Percentiles rank a stretch among this genome's conserved stretches.
Evolutionary conservation across 2,329 filamentous ascomycete genomes (phyloP).

Genomic region (Epichloe sylvatica): DNA sequence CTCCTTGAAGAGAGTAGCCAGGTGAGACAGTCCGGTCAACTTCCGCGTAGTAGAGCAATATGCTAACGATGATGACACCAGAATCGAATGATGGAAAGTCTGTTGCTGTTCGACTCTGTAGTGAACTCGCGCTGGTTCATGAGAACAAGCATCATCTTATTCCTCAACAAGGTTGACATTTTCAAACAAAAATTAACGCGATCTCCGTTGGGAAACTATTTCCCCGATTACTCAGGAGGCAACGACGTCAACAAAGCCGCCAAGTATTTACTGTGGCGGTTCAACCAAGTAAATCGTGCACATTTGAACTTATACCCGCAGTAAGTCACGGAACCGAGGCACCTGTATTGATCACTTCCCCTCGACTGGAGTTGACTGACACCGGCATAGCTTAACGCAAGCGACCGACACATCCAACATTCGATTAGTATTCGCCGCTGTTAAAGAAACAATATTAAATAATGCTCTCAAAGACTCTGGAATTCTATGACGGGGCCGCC

Average conservation of each 20-base stretch:
- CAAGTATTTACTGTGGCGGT: constrained; percentile 95
- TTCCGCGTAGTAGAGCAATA: not conserved
- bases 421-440: constrained; percentile 89
- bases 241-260: constrained; percentile 97
- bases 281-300: constrained; percentile 94
- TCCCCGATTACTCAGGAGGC: constrained; percentile 93
- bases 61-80: constrained; percentile 21
- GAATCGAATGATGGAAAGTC: constrained; percentile 99
- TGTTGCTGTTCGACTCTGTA: constrained; percentile 92
- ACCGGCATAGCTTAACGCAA: constrained; percentile 65
- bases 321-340: constrained; percentile 39
- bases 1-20: constrained; percentile 94
- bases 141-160: constrained; percentile 95
- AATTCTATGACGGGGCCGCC: constrained; percentile 51
- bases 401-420: constrained; percentile 98
- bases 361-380: not conserved
- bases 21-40: constrained; percentile 36
- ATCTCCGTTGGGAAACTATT: constrained; percentile 86
- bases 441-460: constrained; percentile 97
- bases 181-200: constrained; percentile 89
- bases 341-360: not conserved
- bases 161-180: constrained; percentile 96
- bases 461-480: constrained; percentile 97
- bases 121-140: constrained; percentile 99
- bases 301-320: constrained; percentile 96